Evolutionary conservation across 2,329 filamentous ascomycete species (phyloP).

Genomic region (Botrytis sinoallii): DNA sequence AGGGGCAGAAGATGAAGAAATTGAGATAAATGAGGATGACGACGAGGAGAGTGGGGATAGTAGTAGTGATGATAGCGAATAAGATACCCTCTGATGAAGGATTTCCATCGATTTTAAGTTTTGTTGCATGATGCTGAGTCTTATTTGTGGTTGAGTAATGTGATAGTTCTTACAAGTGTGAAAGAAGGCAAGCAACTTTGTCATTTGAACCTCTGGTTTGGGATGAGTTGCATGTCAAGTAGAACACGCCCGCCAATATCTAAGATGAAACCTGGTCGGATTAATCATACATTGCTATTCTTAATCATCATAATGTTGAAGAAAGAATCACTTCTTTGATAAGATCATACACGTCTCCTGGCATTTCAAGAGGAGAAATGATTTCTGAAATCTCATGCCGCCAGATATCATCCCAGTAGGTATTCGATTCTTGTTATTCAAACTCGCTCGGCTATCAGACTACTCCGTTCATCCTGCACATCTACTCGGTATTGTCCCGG

Average conservation of each 20-base stretch:
- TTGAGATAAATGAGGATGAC: conserved; percentile 31
- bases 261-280: background rate
- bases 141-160: background rate
- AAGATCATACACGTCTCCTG: background rate
- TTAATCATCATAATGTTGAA: background rate
- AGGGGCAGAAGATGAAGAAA: conserved; percentile 49
- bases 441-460: background rate
- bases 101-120: conserved; percentile 2
- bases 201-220: background rate
- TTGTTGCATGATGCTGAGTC: background rate
- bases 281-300: background rate
- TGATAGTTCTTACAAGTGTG: background rate
- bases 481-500: background rate
- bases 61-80: conserved; percentile 37
- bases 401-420: background rate
- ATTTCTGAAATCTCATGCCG: background rate
- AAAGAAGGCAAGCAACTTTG: background rate
- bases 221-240: background rate
- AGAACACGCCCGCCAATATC: background rate
- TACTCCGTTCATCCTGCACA: background rate
- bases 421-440: background rate
- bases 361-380: background rate
- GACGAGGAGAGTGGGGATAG: conserved; percentile 25
- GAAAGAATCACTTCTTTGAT: background rate
- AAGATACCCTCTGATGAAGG: conserved; percentile 32